Base-by-base conservation (phyloP, 129 eudicot species). In the Centrapalus pauciflorus region DNA sequence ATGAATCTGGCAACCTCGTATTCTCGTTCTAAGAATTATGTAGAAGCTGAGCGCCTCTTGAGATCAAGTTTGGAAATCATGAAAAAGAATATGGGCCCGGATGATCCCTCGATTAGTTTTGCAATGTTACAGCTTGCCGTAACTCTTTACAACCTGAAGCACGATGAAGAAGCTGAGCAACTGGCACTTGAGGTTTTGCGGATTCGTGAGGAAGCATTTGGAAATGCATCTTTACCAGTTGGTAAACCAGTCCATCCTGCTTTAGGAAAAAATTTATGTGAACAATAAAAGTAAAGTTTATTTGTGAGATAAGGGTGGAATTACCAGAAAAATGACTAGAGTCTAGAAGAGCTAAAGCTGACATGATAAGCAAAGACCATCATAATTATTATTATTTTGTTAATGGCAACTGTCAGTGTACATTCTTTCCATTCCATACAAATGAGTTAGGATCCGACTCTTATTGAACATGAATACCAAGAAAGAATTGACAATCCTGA, bases 1-100 rank as follows among this genome's bases (percentile, higher is more conserved):
- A 79, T 80, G 29, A 91, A 91, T 84, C 90, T 91, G 8, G 98
- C 98, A 77, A 77, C 90, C 61, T 91, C 98, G 11, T 85, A 91
- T 73, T 91, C 96, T 16, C 83, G 82, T 58, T 83, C 83, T 28
- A 87, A 91, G 54, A 83, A 83, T 71, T 91, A 70, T 29, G 86
- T 68, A 12, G 98, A 91, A 81, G 88, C 98, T 29, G 98, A 91
- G 74, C 88, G 90, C 50, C 80, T 84, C 49, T 70, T 88, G 34
- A 79, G 90, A 81, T 83, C 72, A 26, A 45, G 90, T 73, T 63
- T 91, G 72, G 81, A 76, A 55, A 85, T 88, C 54, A 65, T 85
- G 87, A 62, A 20, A 54, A 91, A 76, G 68, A 55, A 73, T 5
- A 78, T 70, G 69, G 79, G 77, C 32, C 88, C 86, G 17, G 88